A percentile compares a stretch with the other conserved stretches of the same genome.
phyloP scores from a whole-genome alignment of 345 rosid genomes.

The Eucalyptus camaldulensis region DNA sequence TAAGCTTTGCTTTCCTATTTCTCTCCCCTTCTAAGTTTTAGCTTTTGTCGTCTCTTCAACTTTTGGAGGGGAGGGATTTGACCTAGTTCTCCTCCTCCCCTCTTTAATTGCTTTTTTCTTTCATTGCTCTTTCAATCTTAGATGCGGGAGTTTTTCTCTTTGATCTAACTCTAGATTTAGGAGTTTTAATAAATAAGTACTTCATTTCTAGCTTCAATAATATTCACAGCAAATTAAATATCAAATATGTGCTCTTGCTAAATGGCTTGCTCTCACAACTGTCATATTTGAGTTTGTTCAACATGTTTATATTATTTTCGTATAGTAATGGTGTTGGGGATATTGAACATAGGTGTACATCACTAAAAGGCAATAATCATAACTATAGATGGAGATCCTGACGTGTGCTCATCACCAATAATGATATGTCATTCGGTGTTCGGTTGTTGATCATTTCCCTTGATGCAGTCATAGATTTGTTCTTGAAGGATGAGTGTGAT shows the following conservation, averaged over 20 bases:
- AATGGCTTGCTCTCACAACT: background rate
- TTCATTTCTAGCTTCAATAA: background rate
- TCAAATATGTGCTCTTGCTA: background rate
- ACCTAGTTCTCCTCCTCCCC: background rate
- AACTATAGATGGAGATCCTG: accelerated
- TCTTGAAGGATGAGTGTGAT: background rate
- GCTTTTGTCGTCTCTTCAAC: background rate
- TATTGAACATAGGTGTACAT: background rate
- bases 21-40: background rate
- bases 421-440: background rate
- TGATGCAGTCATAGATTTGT: background rate
- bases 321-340: background rate
- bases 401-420: background rate
- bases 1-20: background rate
- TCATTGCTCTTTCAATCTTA: background rate
- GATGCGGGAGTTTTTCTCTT: background rate
- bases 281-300: background rate
- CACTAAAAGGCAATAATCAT: background rate
- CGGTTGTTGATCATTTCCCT: accelerated
- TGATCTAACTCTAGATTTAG: background rate
- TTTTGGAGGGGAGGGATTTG: background rate
- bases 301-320: background rate
- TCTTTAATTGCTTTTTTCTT: background rate
- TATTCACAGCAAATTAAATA: too few relatives aligned
- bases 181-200: background rate